phyloP scores from a whole-genome alignment of 2,329 filamentous ascomycete genomes.

The Aspergillus pseudotamarii region DNA sequence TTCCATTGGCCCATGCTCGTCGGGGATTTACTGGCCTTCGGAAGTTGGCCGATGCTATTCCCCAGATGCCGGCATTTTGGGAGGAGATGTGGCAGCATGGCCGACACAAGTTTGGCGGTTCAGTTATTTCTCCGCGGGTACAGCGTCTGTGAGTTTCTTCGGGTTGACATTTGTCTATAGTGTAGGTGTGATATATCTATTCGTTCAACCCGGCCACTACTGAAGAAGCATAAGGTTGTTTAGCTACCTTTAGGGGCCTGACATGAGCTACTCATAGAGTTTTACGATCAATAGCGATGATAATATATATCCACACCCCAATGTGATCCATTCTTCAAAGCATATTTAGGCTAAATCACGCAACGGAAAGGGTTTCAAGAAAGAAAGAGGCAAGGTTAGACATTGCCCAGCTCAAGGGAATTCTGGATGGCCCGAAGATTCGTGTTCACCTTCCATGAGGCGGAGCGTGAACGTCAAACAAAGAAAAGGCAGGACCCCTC shows the following conservation, averaged over 20 bases:
- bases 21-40: conserved; percentile 27
- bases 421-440: not conserved
- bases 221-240: not conserved
- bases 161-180: not conserved
- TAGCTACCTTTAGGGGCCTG: not conserved
- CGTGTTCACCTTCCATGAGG: not conserved
- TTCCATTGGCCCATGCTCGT: conserved; percentile 28
- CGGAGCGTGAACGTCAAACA: not conserved
- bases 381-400: not conserved
- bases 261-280: not conserved
- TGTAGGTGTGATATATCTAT: not conserved
- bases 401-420: not conserved
- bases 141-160: conserved; percentile 15
- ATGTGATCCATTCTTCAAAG: not conserved
- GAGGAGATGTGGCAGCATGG: conserved; percentile 16
- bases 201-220: not conserved
- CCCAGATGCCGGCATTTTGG: conserved; percentile 29
- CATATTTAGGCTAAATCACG: not conserved
- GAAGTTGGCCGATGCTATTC: conserved; percentile 20
- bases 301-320: not conserved
- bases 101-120: not conserved
- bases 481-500: not conserved
- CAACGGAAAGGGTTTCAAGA: not conserved
- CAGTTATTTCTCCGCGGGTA: not conserved
- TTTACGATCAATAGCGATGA: not conserved